Conservation (phyloP, 768 basidiomycete species). For the Postia placenta region DNA sequence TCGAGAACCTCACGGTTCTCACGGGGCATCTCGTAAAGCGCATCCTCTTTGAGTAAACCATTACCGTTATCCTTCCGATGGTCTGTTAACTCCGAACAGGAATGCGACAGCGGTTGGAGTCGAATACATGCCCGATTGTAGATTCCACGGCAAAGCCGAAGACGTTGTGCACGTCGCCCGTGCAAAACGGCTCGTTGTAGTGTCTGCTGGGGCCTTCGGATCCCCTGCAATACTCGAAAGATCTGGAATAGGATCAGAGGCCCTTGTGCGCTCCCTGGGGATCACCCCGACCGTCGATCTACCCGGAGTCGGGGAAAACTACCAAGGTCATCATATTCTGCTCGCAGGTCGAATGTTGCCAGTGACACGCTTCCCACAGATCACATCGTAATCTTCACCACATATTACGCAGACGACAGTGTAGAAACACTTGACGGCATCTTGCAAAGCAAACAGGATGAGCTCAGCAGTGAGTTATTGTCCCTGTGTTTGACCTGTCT, state of each 20-base stretch:
- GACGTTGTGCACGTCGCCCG: conserved; percentile 13
- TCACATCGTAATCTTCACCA: conserved; percentile 23
- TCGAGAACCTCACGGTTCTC: conserved; percentile 22
- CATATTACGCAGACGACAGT: conserved; percentile 38
- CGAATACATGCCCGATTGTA: conserved; percentile 28
- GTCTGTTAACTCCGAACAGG: conserved; percentile 15
- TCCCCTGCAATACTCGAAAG: conserved; percentile 52
- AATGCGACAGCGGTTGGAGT: conserved; percentile 33
- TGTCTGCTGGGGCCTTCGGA: conserved; percentile 36
- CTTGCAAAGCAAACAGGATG: conserved; percentile 33
- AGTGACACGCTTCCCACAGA: conserved; percentile 12
- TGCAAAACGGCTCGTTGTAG: conserved; percentile 32
- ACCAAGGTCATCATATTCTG: conserved; percentile 18
- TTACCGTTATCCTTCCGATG: background rate
- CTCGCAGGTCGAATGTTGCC: background rate
- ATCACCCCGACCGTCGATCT: conserved; percentile 31
- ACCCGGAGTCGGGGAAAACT: conserved; percentile 39
- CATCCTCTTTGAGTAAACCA: conserved; percentile 29
- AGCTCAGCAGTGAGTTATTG: conserved; percentile 32
- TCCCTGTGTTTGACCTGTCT: background rate
- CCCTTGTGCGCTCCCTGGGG: conserved; percentile 24
- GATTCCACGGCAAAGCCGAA: conserved; percentile 15
- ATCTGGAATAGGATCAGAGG: conserved; percentile 37
- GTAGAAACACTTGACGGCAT: conserved; percentile 45
- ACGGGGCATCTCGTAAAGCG: conserved; percentile 31